phyloP scores from a whole-genome alignment of 805 yeast genomes.

The Kregervanrija fluxuum region DNA sequence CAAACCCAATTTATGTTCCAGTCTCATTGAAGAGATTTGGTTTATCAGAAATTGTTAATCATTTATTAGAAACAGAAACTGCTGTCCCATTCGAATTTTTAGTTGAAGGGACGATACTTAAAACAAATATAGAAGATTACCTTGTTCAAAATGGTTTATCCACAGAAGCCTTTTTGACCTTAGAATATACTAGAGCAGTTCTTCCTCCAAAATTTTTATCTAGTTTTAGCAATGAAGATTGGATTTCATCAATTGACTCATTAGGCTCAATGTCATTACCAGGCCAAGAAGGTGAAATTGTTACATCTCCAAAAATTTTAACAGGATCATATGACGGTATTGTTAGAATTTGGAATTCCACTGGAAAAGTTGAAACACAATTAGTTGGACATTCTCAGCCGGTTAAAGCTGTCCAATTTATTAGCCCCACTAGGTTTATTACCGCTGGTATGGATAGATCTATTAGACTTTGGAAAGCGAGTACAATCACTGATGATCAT shows the following conservation, averaged over 20 bases:
- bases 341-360: slow-evolving; percentile 78
- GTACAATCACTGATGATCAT: slow-evolving; percentile 34
- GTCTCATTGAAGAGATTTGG: slow-evolving; percentile 83
- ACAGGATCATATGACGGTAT: slow-evolving; percentile 90
- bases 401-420: slow-evolving; percentile 75
- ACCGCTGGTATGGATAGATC: slow-evolving; percentile 87
- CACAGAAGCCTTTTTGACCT: slow-evolving; percentile 65
- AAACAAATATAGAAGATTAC: slow-evolving; percentile 75
- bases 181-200: slow-evolving; percentile 89
- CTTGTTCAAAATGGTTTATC: slow-evolving; percentile 71
- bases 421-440: slow-evolving; percentile 66
- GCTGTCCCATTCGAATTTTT: slow-evolving; percentile 91
- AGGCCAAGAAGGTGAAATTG: slow-evolving; percentile 20
- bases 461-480: slow-evolving; percentile 80
- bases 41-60: slow-evolving; percentile 90
- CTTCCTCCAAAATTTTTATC: slow-evolving; percentile 91
- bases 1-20: slow-evolving; percentile 84
- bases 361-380: slow-evolving; percentile 76
- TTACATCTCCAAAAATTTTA: slow-evolving; percentile 51
- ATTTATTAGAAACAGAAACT: slow-evolving; percentile 54
- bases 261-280: slow-evolving; percentile 26
- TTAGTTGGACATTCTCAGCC: slow-evolving; percentile 86
- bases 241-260: slow-evolving; percentile 77
- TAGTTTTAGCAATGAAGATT: slow-evolving; percentile 86
- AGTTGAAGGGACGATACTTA: slow-evolving; percentile 74